These are phyloP conservation scores for Nothopassalora personata DNA, from an alignment of 2,329 filamentous ascomycete genomes.

Conservation along the genomic window DNA sequence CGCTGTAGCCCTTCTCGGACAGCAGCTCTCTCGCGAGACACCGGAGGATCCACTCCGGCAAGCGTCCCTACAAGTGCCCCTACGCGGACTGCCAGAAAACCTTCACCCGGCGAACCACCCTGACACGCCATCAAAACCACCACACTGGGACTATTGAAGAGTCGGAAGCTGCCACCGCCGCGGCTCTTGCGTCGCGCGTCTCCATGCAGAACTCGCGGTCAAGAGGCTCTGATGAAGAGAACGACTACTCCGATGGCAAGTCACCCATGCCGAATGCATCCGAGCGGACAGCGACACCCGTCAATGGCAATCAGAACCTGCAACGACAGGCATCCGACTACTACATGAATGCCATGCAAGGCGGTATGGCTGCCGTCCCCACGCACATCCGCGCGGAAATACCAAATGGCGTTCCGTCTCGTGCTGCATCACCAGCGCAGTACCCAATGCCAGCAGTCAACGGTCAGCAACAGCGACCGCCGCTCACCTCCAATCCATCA, in stretches of 20 bases:
- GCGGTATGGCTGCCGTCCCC: slow-evolving; percentile 52
- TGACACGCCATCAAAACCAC: slow-evolving; percentile 93
- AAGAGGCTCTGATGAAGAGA: slow-evolving; percentile 60
- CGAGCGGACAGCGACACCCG: slow-evolving; percentile 72
- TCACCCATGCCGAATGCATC: slow-evolving; percentile 74
- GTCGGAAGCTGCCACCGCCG: slow-evolving; percentile 80
- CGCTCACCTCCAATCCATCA: slow-evolving; percentile 75
- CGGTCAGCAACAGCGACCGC: slow-evolving; percentile 46
- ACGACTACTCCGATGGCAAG: slow-evolving; percentile 64
- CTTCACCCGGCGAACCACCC: slow-evolving; percentile 88
- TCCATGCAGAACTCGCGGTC: slow-evolving; percentile 42
- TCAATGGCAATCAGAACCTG: slow-evolving; percentile 64
- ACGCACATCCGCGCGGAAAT: slow-evolving; percentile 74
- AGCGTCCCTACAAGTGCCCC: slow-evolving; percentile 93
- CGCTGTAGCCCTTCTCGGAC: slow-evolving; percentile 79
- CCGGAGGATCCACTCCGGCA: slow-evolving; percentile 89
- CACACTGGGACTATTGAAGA: slow-evolving; percentile 95
- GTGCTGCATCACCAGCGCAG: slow-evolving; percentile 58
- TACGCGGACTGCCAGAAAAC: slow-evolving; percentile 98
- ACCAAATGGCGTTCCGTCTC: slow-evolving; percentile 56
- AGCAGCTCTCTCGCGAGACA: slow-evolving; percentile 91
- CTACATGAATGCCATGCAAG: slow-evolving; percentile 70
- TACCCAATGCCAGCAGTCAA: slow-evolving; percentile 49
- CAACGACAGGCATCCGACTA: slow-evolving; percentile 65
- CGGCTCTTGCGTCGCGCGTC: slow-evolving; percentile 63